A percentile compares a stretch with the other conserved stretches of the same genome.
Evolutionary conservation across 257 asterid species (phyloP).

Genomic region (Jacaranda mimosifolia): DNA sequence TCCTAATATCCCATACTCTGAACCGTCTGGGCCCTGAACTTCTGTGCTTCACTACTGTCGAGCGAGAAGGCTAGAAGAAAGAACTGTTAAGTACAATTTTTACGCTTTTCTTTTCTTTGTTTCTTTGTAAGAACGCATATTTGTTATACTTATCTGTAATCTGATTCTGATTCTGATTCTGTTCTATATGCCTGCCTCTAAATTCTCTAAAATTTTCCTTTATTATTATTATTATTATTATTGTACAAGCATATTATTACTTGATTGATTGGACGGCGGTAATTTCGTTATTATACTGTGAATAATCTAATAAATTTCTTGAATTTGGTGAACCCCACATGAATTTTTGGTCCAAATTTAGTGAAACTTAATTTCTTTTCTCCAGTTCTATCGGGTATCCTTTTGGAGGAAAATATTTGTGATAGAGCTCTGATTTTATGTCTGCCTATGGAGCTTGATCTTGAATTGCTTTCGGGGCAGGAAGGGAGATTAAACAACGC

Average conservation of each 20-base stretch:
- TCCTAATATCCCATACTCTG: neutral
- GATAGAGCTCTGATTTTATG: neutral
- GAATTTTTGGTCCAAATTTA: neutral
- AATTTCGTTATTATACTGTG: neutral
- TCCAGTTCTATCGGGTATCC: slow-evolving; percentile 22
- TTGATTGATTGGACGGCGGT: slow-evolving; percentile 3
- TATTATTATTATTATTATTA: neutral
- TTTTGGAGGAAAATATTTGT: slow-evolving; percentile 7
- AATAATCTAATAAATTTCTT: neutral
- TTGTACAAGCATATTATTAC: neutral
- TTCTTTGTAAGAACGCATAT: neutral
- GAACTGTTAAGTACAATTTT: slow-evolving; percentile 4
- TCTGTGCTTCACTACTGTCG: slow-evolving; percentile 15
- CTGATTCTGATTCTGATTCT: neutral
- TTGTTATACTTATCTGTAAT: too few relatives aligned
- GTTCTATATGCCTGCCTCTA: neutral
- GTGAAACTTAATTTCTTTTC: neutral
- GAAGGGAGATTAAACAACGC: slow-evolving; percentile 12
- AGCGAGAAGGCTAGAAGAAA: neutral
- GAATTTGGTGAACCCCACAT: slow-evolving; percentile 12
- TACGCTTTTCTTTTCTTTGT: neutral
- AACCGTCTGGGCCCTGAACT: neutral
- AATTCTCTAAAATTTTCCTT: neutral
- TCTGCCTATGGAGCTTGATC: slow-evolving; percentile 46
- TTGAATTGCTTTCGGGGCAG: slow-evolving; percentile 33